A percentile compares a stretch with the other conserved stretches of the same genome.
Evolutionary conservation across 2,329 filamentous ascomycete species (phyloP).

Genomic region (Alternaria burnsii): DNA sequence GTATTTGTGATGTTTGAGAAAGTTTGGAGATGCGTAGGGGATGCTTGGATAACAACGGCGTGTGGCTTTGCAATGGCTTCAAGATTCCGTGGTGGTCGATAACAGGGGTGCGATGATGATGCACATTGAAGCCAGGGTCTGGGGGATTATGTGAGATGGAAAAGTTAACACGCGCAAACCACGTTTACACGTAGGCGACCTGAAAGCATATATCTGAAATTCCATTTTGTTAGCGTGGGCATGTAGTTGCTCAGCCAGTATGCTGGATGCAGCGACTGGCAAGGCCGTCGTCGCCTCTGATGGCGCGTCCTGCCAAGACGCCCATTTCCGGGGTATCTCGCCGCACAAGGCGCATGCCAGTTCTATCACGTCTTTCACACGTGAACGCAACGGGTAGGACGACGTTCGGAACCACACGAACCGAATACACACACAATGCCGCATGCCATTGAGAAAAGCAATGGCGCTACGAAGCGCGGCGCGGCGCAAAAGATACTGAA

Average conservation of each 20-base stretch:
- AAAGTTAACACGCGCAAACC: background rate
- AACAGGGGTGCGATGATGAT: background rate
- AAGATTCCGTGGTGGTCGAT: background rate
- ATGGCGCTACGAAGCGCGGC: slow-evolving; percentile 30
- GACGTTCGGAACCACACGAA: background rate
- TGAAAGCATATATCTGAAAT: background rate
- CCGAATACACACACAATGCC: slow-evolving; percentile 21
- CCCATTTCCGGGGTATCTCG: slow-evolving; percentile 14
- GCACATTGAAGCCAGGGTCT: background rate
- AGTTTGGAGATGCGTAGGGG: background rate
- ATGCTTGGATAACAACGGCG: background rate
- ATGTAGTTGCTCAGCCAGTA: background rate
- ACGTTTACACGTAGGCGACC: background rate
- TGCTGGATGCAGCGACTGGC: background rate
- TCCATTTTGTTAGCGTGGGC: background rate
- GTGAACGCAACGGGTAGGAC: slow-evolving; percentile 6
- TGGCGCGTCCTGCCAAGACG: slow-evolving; percentile 32
- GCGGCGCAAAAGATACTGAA: slow-evolving; percentile 19
- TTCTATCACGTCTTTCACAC: slow-evolving; percentile 9
- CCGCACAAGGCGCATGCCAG: slow-evolving; percentile 6
- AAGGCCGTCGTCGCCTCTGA: slow-evolving; percentile 1
- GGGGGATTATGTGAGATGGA: background rate
- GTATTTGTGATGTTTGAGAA: background rate
- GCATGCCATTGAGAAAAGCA: slow-evolving; percentile 35
- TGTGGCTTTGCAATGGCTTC: background rate